phyloP scores from a whole-genome alignment of 1,284 basidiomycete genomes.

The Puccinia triticina region DNA sequence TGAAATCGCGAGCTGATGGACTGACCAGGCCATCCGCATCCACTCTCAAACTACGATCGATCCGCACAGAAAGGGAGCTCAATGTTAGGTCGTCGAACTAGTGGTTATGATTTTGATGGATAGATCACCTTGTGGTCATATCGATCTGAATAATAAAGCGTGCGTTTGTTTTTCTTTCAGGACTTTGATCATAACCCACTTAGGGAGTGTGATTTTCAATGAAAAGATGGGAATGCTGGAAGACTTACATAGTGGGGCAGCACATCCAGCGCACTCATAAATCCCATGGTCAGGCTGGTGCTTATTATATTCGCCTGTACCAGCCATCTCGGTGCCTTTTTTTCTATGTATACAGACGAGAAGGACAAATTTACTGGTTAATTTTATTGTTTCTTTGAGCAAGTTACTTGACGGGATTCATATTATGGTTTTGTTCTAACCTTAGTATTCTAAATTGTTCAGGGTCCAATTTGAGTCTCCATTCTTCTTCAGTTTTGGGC shows the following conservation, averaged over 20 bases:
- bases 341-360: background rate
- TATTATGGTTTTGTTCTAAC: background rate
- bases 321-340: constrained; percentile 42
- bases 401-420: too few species aligned
- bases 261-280: constrained; percentile 61
- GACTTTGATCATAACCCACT: constrained; percentile 35
- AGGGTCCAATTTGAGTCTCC: constrained; percentile 39
- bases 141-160: constrained; percentile 28
- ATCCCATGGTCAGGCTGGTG: constrained; percentile 51
- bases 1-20: background rate
- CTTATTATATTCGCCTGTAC: constrained; percentile 34
- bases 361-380: too few species aligned
- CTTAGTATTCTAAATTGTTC: constrained; percentile 46
- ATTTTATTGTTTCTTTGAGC: background rate
- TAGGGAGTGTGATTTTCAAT: background rate
- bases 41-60: constrained; percentile 60
- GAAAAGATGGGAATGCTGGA: background rate
- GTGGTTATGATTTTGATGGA: background rate
- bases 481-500: constrained; percentile 45
- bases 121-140: constrained; percentile 43
- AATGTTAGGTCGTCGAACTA: background rate
- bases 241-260: constrained; percentile 59
- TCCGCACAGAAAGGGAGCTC: background rate
- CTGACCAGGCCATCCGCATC: constrained; percentile 61
- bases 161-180: background rate